Evolutionary conservation across 2,329 filamentous ascomycete species (phyloP), one percentile per base, ranked within the genome.

Genomic region (Parastagonospora avenae): DNA sequence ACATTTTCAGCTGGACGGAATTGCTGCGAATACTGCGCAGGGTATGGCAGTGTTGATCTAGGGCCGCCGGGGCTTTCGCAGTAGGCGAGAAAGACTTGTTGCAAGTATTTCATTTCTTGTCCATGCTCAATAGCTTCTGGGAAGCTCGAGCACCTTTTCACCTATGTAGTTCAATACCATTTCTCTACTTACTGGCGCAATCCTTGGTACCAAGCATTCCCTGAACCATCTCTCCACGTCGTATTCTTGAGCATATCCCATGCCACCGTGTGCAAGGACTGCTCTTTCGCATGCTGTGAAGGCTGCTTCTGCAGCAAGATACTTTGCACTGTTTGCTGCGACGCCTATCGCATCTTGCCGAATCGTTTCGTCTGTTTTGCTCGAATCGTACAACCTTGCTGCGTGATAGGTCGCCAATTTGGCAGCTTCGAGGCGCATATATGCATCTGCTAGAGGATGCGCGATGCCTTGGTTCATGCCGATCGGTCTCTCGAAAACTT

Each of bases 111-210:
- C 4, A 8, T 37, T 14, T 37, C 15, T 37, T 37, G 35, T 37
- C 35, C 10, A 19, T 12, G 19, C 15, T 55, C 46, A 90, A 58
- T 90, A 91, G 63, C 86, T 90, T 51, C 85, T 77, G 1, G 88
- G 88, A 24, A 91, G 62, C 3, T 79, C 74, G n/a, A 91, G 71
- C 0, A 84, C 87, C 74, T 84, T 89, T 68, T 90, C 87, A 2
- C 82, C 80, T 10, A 91, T 81, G 67, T 85, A 90, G 59, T 90
- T 91, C 77, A 89, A 75, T 45, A 91, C 89, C 88, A 91, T 91
- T 75, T 91, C 88, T 47, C 81, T 69, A 58, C 81, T 84, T 5
- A 86, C 81, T 0, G 83, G 83, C 2, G 83, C 83, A 52, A 86
- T 83, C 16, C 83, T 66, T 1, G 83, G 83, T 8, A 85, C 82